Conservation (phyloP, 441 rosid species). For the Syzygium malaccense region DNA sequence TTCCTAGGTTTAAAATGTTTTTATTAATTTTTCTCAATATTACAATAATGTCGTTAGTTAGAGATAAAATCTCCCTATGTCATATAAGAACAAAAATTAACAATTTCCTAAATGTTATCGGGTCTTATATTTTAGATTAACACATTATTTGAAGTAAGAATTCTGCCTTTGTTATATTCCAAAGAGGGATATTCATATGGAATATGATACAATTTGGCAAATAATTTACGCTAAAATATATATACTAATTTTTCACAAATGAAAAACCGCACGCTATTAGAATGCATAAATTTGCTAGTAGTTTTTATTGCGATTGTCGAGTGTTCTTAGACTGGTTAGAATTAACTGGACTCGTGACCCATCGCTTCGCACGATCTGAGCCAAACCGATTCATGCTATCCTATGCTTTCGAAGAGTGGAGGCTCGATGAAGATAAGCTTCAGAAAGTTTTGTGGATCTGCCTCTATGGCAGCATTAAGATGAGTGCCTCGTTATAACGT, state of each 20-base stretch:
- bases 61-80: background rate
- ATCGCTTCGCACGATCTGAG: accelerated
- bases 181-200: background rate
- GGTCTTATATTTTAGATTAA: background rate
- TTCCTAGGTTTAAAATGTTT: background rate
- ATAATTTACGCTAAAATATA: background rate
- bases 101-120: background rate
- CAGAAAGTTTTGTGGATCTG: conserved; percentile 73
- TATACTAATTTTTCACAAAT: background rate
- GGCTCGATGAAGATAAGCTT: conserved; percentile 71
- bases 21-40: background rate
- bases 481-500: conserved; percentile 75
- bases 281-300: background rate
- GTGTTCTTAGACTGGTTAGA: background rate
- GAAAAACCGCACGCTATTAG: background rate
- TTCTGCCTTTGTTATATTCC: background rate
- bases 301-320: background rate
- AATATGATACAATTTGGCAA: background rate
- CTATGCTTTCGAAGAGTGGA: conserved; percentile 50
- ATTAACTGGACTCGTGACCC: background rate
- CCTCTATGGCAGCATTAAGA: conserved; percentile 86
- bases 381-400: background rate
- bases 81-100: background rate
- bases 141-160: background rate
- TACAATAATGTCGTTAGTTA: background rate